A percentile compares a stretch with the other conserved stretches of the same genome.
Evolutionary conservation across 2,329 filamentous ascomycete genomes (phyloP).

Genomic region (Hyphodiscus sp.): DNA sequence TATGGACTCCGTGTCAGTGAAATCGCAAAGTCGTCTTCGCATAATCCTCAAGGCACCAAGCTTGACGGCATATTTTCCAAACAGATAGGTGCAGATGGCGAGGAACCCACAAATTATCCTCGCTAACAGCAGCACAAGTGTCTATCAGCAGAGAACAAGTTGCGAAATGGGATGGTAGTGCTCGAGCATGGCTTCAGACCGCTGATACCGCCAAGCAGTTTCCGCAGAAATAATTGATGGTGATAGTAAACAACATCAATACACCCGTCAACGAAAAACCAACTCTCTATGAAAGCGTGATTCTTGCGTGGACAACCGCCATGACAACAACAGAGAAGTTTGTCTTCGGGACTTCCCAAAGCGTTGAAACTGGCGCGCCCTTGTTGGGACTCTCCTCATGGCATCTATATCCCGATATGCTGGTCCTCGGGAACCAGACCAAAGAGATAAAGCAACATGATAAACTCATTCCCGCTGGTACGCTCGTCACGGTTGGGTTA

Average conservation of each 20-base stretch:
- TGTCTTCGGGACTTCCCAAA: background rate
- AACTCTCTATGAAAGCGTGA: constrained; percentile 26
- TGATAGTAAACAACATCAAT: constrained; percentile 28
- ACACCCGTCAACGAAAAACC: constrained; percentile 19
- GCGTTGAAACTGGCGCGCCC: constrained; percentile 1
- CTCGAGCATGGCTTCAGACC: constrained; percentile 32
- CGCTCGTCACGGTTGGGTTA: constrained; percentile 19
- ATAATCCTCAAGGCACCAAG: background rate
- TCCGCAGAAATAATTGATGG: constrained; percentile 25
- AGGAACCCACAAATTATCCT: too few species aligned
- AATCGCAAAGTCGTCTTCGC: background rate
- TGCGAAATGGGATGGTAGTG: constrained; percentile 34
- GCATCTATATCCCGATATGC: constrained; percentile 19
- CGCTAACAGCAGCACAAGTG: too few species aligned
- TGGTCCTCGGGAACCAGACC: background rate
- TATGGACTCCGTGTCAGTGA: constrained; percentile 9
- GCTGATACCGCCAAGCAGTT: constrained; percentile 26
- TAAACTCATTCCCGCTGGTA: constrained; percentile 11
- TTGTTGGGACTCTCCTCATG: constrained; percentile 15
- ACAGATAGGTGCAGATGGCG: constrained; percentile 1
- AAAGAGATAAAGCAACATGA: constrained; percentile 14
- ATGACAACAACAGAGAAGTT: background rate
- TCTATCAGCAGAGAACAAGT: constrained; percentile 21
- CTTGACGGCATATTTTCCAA: background rate
- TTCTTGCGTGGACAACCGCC: constrained; percentile 24